Percentiles rank a stretch among this genome's conserved stretches.
phyloP scores from a whole-genome alignment of 345 rosid genomes.

The Populus nigra region DNA sequence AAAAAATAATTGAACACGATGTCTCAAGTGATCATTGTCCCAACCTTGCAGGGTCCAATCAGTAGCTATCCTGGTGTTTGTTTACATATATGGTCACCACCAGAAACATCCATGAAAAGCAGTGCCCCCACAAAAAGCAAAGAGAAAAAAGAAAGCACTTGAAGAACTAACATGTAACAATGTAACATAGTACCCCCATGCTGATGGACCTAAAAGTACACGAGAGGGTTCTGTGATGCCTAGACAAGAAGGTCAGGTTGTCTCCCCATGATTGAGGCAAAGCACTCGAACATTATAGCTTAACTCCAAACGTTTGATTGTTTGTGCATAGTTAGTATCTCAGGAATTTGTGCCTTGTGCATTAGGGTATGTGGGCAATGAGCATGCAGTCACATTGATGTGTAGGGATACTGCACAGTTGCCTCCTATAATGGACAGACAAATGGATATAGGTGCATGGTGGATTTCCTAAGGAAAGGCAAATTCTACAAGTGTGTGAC shows the following conservation, averaged over 20 bases:
- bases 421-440: not conserved
- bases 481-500: conserved; percentile 9
- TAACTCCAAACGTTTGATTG: not conserved
- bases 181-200: conserved; percentile 30
- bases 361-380: not conserved
- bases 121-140: conserved; percentile 21
- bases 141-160: conserved; percentile 1
- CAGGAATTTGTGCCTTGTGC: not conserved
- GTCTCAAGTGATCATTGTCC: not conserved
- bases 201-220: conserved; percentile 33
- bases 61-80: too few species aligned
- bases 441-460: conserved; percentile 7
- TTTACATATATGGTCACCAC: not conserved
- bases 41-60: not conserved
- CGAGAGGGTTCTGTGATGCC: conserved; percentile 23
- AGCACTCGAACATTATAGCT: conserved; percentile 8
- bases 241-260: conserved; percentile 24
- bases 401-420: not conserved
- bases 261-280: conserved; percentile 29
- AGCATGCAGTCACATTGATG: not conserved
- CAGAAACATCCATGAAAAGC: conserved; percentile 14
- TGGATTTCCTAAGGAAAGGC: conserved; percentile 19
- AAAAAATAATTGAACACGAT: not conserved
- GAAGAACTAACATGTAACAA: conserved; percentile 6
- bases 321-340: not conserved